Base-by-base conservation (phyloP, 805 yeast species). In the Candida oleophila region DNA sequence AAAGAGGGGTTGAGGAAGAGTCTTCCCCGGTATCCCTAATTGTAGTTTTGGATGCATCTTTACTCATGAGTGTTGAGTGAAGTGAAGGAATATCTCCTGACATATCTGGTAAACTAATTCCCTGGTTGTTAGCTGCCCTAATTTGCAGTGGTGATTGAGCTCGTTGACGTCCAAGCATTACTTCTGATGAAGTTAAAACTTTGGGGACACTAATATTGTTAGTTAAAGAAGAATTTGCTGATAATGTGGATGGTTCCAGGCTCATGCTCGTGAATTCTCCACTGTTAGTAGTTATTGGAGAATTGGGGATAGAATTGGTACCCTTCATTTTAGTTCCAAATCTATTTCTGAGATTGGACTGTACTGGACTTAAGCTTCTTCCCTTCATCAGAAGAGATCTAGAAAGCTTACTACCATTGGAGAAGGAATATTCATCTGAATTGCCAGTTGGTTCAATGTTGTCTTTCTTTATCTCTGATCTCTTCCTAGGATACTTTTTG, bases 321-420 rank as follows among this genome's bases (percentile, higher is more conserved):
- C 38, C 25, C 33, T 39, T 46, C 22, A 43, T 38, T 25, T 38
- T 48, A 20, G 32, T 30, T 12, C 37, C 48, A 9, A 48, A 15
- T 19, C 35, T 46, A 35, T 42, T 42, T 25, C 39, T 45, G 20
- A 48, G 28, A 7, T 22, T 48, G 44, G 28, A 21, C n/a, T 2
- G 36, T 18, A 22, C 30, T 1, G 51, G 51, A 28, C 51, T 48
- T 42, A 38, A 21, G 21, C 46, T 42, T 25, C 49, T 41, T 4
- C 42, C 42, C 12, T 41, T 45, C 2, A 33, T 36, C 28, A 32
- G 38, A 8, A 41, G 3, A 28, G 9, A 16, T 22, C 22, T 25
- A 11, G 5, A 25, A 25, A 25, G 30, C 30, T 25, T 25, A 25
- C 30, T 25, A 11, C 30, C 11, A 25, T 5, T 25, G 30, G 30